Evolutionary conservation across 352 stramenopile species (phyloP).

Genomic region (Phytopythium ostracodes): DNA sequence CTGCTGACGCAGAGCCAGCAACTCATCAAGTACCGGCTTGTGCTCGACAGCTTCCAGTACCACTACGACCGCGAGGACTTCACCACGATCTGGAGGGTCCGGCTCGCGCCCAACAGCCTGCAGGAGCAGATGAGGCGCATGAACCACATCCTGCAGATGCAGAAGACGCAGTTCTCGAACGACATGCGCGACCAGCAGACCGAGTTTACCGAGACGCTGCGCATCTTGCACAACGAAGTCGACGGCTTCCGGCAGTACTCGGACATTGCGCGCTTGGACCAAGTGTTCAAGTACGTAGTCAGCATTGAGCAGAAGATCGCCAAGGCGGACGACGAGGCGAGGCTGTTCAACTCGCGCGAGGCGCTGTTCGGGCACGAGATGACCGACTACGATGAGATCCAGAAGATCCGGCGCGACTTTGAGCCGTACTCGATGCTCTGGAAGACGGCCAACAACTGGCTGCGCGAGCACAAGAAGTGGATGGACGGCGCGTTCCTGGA

Average conservation of each 20-base stretch:
- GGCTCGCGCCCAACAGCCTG: conserved; percentile 86
- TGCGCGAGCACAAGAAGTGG: conserved; percentile 91
- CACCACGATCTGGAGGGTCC: conserved; percentile 87
- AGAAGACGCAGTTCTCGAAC: conserved; percentile 80
- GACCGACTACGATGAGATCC: conserved; percentile 91
- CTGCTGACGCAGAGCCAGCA: conserved; percentile 70
- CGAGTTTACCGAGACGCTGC: conserved; percentile 85
- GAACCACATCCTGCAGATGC: conserved; percentile 71
- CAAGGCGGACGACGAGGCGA: conserved; percentile 86
- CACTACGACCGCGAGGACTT: conserved; percentile 88
- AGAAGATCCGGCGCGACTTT: conserved; percentile 89
- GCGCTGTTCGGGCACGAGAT: conserved; percentile 81
- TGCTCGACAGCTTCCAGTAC: conserved; percentile 82
- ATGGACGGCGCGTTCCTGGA: conserved; percentile 89
- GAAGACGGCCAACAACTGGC: conserved; percentile 90
- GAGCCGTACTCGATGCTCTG: conserved; percentile 94
- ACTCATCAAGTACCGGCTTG: conserved; percentile 71
- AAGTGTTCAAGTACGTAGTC: conserved; percentile 85
- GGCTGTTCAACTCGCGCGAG: conserved; percentile 92
- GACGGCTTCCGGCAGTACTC: conserved; percentile 85
- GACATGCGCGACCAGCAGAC: conserved; percentile 93
- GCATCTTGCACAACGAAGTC: conserved; percentile 85
- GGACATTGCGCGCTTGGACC: conserved; percentile 79
- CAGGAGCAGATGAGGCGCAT: conserved; percentile 84
- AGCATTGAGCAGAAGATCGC: conserved; percentile 86